Base-by-base conservation (phyloP, 2,329 filamentous ascomycete genomes). In the Bimuria novae-zelandiae region DNA sequence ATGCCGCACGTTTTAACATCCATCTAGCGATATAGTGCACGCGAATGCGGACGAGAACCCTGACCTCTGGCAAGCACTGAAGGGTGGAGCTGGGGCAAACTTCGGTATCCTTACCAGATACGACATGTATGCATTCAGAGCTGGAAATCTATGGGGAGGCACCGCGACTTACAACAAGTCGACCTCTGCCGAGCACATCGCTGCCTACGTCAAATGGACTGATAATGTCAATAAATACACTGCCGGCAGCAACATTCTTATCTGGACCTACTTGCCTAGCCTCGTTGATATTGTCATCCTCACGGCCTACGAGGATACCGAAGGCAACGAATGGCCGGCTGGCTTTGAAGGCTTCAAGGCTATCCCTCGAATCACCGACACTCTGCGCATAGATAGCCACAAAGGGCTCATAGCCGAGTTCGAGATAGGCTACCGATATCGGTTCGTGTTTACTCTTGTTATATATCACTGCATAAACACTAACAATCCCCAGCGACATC, bases 61-160 rank as follows among this genome's bases (percentile, higher is more conserved):
- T 7, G 71, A 76, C 43, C 64, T 76, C 1, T 75, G 64, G 60
- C 62, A 61, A 52, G 73, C 72, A 17, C 53, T 76, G 43, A 75
- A 75, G 51, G 73, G 73, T 2, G 74, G 74, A n/a, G 10, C 12
- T 16, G 69, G 65, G 53, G 69, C 65, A 49, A 75, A 76, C 61
- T 76, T 75, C 47, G 74, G 73, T 5, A 58, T 76, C 22, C 73
- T 75, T 11, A 75, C 73, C 3, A 57, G 68, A 2, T 75, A 75
- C 36, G 71, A 74, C 8, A 62, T 69, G n/a, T 41, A 51, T 11
- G 65, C 64, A 0, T 68, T 69, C 8, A 25, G 55, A 8, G 60
- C 64, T 22, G 22, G 55, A n/a, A 54, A 59, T 3, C 50, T 70
- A 53, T 76, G 73, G 73, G 70, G 71, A 27, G 73, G 74, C 0